Base-by-base conservation (phyloP, 1,284 basidiomycete species). In the Pulchroboletus neoregius region DNA sequence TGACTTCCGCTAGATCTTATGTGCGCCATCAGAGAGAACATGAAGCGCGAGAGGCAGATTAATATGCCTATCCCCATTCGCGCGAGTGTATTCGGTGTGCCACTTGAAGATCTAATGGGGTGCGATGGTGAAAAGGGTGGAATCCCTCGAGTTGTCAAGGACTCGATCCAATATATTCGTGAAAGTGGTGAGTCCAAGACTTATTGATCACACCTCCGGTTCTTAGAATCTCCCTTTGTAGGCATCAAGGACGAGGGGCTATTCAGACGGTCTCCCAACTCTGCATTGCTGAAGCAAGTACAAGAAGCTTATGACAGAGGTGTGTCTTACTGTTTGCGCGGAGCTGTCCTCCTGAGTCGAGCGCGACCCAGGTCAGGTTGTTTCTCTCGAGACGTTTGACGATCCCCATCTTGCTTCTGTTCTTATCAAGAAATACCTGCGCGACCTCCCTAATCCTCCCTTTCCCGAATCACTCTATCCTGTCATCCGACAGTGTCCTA, bases 371-470 rank as follows among this genome's bases (percentile, higher is more conserved):
- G 84, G 85, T 27, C 81, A 91, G 55, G 81, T 90, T 2, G 84
- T 92, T 11, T 85, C 83, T 2, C 68, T 93, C 30, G 71, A 78
- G 12, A 82, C 74, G 5, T 91, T 88, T 60, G 74, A 74, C 1
- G 90, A 92, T 58, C 81, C 87, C 3, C 77, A 90, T 66, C 74
- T 93, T 2, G 86, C 89, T 2, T 88, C 91, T 2, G 90, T 91
- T 2, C 72, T 93, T 13, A 69, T 93, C 50, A 93, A 93, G 71
- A 89, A 90, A 60, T 92, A 85, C 59, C 67, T 93, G 15, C 78
- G 87, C 24, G 86, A 90, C 61, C 71, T 93, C 2, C 87, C 87
- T 1, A 73, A 79, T 36, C 86, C 91, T 3, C 67, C 90, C 13
- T 88, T 93, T 54, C 76, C 84, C 0, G 84, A 87, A 58, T 63